Base-by-base conservation (phyloP, 495 filamentous ascomycete genomes). In the Aspergillus conjunctus region DNA sequence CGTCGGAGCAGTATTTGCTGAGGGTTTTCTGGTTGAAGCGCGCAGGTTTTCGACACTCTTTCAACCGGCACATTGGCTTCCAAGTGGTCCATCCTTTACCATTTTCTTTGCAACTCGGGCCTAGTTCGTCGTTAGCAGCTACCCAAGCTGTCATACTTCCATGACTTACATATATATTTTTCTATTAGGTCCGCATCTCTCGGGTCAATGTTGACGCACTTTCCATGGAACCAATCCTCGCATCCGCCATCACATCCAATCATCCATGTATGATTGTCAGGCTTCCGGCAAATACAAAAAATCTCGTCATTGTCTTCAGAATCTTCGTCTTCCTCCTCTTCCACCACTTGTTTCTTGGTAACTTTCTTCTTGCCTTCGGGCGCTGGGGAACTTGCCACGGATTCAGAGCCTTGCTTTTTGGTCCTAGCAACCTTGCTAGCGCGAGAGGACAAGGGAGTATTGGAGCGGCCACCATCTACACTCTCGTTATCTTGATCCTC, bases 221-320 rank as follows among this genome's bases (percentile, higher is more conserved):
- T 81, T 26, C 86, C 85, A 67, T 91, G 88, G 60, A 84, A 91
- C 88, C 88, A 91, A 67, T 90, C 88, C 30, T 90, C 84, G 60
- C 88, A 91, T 7, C 77, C 82, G 14, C 86, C 87, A 65, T 91
- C 87, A 61, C 88, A 91, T 5, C 74, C 85, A 64, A 91, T 88
- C 88, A 91, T 91, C 84, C 87, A 88, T 11, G 81, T 87, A 63
- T 89, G 87, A 61, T 89, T 87, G 65, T 91, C 88, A 15, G 85
- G 85, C 58, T 81, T 81, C 49, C 87, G 82, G 62, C 88, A 91
- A 55, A 90, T 86, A 72, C 88, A 91, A 68, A 86, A 91, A 14
- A 87, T 33, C 39, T 79, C 77, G 34, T 78, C 77, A 50, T 79
- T 79, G 54, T 83, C 78, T 32, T 75, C 77, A 21, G 77, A 75